Evolutionary conservation across 2,329 filamentous ascomycete species (phyloP).

Genomic region (Arachnomyces sp.): DNA sequence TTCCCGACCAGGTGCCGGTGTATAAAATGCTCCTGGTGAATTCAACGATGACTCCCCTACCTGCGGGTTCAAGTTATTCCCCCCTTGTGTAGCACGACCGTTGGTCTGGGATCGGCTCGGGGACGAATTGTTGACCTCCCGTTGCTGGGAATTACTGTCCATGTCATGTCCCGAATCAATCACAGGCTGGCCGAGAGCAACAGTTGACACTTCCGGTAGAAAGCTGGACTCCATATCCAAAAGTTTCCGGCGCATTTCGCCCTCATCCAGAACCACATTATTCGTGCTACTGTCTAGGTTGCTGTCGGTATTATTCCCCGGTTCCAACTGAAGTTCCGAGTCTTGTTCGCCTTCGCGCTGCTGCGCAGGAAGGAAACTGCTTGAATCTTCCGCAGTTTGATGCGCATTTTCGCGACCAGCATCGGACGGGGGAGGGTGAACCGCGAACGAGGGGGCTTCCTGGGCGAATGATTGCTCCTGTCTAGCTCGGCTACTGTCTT

Average conservation of each 20-base stretch:
- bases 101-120: too few relatives aligned
- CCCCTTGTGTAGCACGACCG: too few relatives aligned
- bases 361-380: background rate
- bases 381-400: constrained; percentile 3
- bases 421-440: constrained; percentile 13
- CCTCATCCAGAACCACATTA: constrained; percentile 40
- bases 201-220: constrained; percentile 45
- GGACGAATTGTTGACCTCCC: too few relatives aligned
- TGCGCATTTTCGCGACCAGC: background rate
- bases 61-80: too few relatives aligned
- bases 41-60: too few relatives aligned
- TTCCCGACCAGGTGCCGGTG: too few relatives aligned
- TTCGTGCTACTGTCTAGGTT: constrained; percentile 25
- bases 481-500: too few relatives aligned
- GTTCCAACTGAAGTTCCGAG: constrained; percentile 2
- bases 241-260: constrained; percentile 51
- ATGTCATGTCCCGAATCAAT: constrained; percentile 5
- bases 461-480: too few relatives aligned
- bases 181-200: constrained; percentile 24
- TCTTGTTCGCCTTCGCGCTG: constrained; percentile 26
- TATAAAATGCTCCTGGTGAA: too few relatives aligned
- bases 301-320: constrained; percentile 12
- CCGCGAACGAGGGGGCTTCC: too few relatives aligned
- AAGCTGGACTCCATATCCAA: constrained; percentile 59
- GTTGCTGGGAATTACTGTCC: constrained; percentile 2